Base-by-base conservation (phyloP, 2,329 filamentous ascomycete species). In the Hortaea werneckii region DNA sequence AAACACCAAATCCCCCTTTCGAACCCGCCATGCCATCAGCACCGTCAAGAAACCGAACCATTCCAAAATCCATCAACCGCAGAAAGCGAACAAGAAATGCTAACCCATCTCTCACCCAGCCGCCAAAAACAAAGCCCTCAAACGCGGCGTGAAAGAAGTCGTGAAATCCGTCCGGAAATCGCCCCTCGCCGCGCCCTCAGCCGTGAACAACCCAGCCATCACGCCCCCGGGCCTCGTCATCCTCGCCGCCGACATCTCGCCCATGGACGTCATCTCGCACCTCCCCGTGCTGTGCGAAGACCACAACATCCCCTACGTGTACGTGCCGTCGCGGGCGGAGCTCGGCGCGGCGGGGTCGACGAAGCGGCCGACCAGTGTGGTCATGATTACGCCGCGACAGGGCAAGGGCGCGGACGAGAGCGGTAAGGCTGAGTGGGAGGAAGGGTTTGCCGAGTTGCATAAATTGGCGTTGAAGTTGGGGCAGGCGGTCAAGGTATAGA, bases 161-260 rank as follows among this genome's bases (percentile, higher is more conserved):
- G 89, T 96, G 73, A 98, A 98, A 75, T 85, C 89, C 30, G 85
- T 98, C 59, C 88, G 92, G 74, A 96, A 96, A 74, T 90, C 87
- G 10, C 77, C 85, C 47, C 68, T 79, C 57, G 78, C 80, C n/a
- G 77, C 80, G 50, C 76, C 79, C 54, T 73, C 78, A 3, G 10
- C 45, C 13, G 26, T 29, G 9, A 10, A 8, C 62, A 73, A 77
- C 43, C 67, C 77, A 41, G 55, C 60, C 45, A 53, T 61, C 61
- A 48, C 49, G 9, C 82, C 85, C 39, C 77, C 81, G 55, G 77
- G 74, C 52, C 77, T 98, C 56, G 87, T 95, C 60, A 76, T 98
- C 66, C 87, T 98, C 57, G 92, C 92, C 32, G 92, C 87, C 59
- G 92, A 98, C 70, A 96, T 98, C 73, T 95, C 87, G 44, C 92